Conservation (phyloP, 2,329 filamentous ascomycete genomes). For the Acrocalymma vagum region DNA sequence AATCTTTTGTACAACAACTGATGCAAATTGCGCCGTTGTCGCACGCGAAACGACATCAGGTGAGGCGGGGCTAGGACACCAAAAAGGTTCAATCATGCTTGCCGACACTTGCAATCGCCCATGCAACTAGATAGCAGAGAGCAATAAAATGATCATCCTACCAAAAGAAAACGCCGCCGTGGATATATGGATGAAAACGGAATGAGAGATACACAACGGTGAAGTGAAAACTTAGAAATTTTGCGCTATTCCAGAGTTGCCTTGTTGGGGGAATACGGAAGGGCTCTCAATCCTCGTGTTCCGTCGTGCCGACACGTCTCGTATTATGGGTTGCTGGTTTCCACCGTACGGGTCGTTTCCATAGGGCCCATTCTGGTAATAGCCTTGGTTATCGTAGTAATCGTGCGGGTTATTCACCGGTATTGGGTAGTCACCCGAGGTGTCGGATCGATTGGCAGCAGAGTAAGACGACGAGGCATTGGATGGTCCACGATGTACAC, state of each 20-base stretch:
- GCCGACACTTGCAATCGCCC: too few species aligned
- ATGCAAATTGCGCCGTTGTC: too few species aligned
- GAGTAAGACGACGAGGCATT: conserved; percentile 98
- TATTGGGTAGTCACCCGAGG: conserved; percentile 64
- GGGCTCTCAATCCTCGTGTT: conserved; percentile 96
- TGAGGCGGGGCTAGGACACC: too few species aligned
- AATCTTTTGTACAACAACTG: too few species aligned
- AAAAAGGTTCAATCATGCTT: too few species aligned
- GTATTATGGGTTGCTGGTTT: conserved; percentile 79
- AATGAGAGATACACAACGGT: too few species aligned
- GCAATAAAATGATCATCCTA: too few species aligned
- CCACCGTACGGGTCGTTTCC: conserved; percentile 62
- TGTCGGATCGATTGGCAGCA: conserved; percentile 75
- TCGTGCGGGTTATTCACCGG: conserved; percentile 56
- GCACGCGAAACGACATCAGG: too few species aligned
- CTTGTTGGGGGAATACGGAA: conserved; percentile 86
- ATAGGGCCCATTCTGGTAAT: conserved; percentile 65
- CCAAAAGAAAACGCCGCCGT: too few species aligned
- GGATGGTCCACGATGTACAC: conserved; percentile 87
- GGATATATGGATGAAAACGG: too few species aligned
- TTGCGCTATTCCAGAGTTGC: conserved; percentile 91
- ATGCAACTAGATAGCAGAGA: too few species aligned
- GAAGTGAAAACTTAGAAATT: too few species aligned
- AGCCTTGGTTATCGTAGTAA: conserved; percentile 64
- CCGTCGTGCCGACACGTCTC: conserved; percentile 88